These are phyloP conservation scores for Camellia lanceoleosa DNA, from an alignment of 148 eudicot genomes.

Conservation along the genomic window DNA sequence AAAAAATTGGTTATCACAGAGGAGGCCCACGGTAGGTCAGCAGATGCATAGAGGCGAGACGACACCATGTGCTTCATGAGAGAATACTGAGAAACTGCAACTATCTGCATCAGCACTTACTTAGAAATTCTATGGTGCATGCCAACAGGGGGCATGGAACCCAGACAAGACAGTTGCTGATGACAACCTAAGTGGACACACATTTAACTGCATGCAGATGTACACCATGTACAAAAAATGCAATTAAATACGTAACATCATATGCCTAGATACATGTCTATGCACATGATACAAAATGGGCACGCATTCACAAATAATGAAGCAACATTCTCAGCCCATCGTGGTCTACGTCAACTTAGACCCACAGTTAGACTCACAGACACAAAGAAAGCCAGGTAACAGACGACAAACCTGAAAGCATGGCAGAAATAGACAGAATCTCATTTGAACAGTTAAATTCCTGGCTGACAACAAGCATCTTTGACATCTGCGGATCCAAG, in stretches of 20 bases:
- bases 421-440: slow-evolving; percentile 82
- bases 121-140: slow-evolving; percentile 84
- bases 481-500: slow-evolving; percentile 79
- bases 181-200: slow-evolving; percentile 59
- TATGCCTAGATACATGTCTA: slow-evolving; percentile 18
- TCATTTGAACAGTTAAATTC: slow-evolving; percentile 82
- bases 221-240: slow-evolving; percentile 26
- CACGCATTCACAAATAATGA: slow-evolving; percentile 18
- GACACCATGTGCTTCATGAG: slow-evolving; percentile 96
- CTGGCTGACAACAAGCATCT: slow-evolving; percentile 83
- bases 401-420: slow-evolving; percentile 68
- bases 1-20: slow-evolving; percentile 95
- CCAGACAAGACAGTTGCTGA: slow-evolving; percentile 88
- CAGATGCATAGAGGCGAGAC: slow-evolving; percentile 98
- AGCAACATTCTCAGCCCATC: slow-evolving; percentile 22
- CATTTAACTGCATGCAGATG: slow-evolving; percentile 31
- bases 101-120: slow-evolving; percentile 99
- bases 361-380: slow-evolving; percentile 11
- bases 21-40: slow-evolving; percentile 99
- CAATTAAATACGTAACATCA: slow-evolving; percentile 20
- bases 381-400: slow-evolving; percentile 1
- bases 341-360: slow-evolving; percentile 9
- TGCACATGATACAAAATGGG: slow-evolving; percentile 17
- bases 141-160: slow-evolving; percentile 74
- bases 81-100: slow-evolving; percentile 97